Evolutionary conservation across 495 filamentous ascomycete species (phyloP).

Genomic region (Cercophora sp.): DNA sequence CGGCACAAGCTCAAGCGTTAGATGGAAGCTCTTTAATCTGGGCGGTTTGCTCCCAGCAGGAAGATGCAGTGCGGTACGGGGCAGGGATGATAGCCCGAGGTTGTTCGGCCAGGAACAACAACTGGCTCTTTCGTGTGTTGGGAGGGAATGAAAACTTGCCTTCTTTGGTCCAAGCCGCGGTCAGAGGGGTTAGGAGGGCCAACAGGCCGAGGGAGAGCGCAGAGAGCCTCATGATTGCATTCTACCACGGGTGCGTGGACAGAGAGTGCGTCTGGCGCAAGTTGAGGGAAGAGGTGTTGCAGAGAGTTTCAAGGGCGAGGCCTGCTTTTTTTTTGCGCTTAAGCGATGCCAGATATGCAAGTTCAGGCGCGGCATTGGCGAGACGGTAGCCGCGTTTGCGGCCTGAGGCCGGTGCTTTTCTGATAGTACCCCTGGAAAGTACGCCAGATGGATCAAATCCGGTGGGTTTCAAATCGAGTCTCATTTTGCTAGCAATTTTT

Average conservation of each 20-base stretch:
- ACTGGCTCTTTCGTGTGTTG: neutral
- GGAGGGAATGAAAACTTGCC: slow-evolving; percentile 48
- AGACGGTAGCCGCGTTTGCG: slow-evolving; percentile 4
- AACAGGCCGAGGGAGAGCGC: slow-evolving; percentile 52
- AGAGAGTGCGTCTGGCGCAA: slow-evolving; percentile 1
- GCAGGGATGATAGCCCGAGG: too few species aligned
- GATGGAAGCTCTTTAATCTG: too few species aligned
- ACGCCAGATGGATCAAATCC: too few species aligned
- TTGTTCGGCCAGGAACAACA: too few species aligned
- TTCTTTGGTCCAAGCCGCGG: slow-evolving; percentile 79
- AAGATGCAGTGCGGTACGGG: too few species aligned
- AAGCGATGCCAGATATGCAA: slow-evolving; percentile 10
- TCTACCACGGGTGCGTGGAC: slow-evolving; percentile 14
- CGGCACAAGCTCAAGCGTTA: neutral
- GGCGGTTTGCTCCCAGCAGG: too few species aligned
- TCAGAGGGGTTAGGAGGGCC: slow-evolving; percentile 56
- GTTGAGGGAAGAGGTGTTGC: neutral
- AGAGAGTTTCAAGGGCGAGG: slow-evolving; percentile 1
- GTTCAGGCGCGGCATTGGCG: slow-evolving; percentile 7
- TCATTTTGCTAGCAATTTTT: too few species aligned
- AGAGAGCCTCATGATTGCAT: slow-evolving; percentile 50
- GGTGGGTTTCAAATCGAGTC: too few species aligned
- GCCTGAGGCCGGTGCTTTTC: too few species aligned
- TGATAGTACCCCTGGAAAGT: too few species aligned
- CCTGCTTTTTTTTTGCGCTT: slow-evolving; percentile 5